Evolutionary conservation across 2,329 filamentous ascomycete species (phyloP).

Genomic region (Exophiala xenobiotica): DNA sequence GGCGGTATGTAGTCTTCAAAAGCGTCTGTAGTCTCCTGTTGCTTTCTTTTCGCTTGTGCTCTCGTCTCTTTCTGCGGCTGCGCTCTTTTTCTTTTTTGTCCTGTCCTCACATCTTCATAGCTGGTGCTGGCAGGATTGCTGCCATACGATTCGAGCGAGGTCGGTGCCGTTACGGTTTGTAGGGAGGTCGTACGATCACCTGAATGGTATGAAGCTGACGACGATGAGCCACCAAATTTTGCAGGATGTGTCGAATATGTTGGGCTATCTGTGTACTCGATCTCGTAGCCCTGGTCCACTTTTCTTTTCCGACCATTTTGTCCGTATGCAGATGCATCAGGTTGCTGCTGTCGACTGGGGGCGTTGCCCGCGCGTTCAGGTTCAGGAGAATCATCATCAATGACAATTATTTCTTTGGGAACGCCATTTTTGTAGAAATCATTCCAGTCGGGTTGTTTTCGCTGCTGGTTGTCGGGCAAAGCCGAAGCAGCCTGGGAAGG

Average conservation of each 20-base stretch:
- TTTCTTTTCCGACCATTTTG: slow-evolving; percentile 61
- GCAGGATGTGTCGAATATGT: slow-evolving; percentile 74
- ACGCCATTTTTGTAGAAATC: slow-evolving; percentile 80
- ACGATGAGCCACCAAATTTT: slow-evolving; percentile 64
- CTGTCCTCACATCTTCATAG: slow-evolving; percentile 66
- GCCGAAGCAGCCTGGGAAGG: slow-evolving; percentile 40
- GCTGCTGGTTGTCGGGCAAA: slow-evolving; percentile 43
- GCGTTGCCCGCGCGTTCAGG: slow-evolving; percentile 36
- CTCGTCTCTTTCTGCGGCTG: slow-evolving; percentile 74
- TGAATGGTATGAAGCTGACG: slow-evolving; percentile 67
- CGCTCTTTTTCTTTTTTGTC: slow-evolving; percentile 83
- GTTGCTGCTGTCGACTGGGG: slow-evolving; percentile 31
- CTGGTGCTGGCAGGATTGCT: slow-evolving; percentile 53
- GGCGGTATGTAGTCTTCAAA: slow-evolving; percentile 82
- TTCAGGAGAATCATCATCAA: slow-evolving; percentile 67
- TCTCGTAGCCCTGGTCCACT: slow-evolving; percentile 70
- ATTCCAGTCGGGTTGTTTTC: slow-evolving; percentile 68
- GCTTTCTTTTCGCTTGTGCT: slow-evolving; percentile 76
- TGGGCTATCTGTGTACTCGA: slow-evolving; percentile 68
- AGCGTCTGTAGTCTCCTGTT: slow-evolving; percentile 69
- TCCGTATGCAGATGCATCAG: slow-evolving; percentile 16
- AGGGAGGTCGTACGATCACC: slow-evolving; percentile 81
- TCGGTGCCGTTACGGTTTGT: slow-evolving; percentile 78
- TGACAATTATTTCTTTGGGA: slow-evolving; percentile 82
- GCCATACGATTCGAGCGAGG: slow-evolving; percentile 71